phyloP scores from a whole-genome alignment of 164 flowering plant species.

The Saururus chinensis region DNA sequence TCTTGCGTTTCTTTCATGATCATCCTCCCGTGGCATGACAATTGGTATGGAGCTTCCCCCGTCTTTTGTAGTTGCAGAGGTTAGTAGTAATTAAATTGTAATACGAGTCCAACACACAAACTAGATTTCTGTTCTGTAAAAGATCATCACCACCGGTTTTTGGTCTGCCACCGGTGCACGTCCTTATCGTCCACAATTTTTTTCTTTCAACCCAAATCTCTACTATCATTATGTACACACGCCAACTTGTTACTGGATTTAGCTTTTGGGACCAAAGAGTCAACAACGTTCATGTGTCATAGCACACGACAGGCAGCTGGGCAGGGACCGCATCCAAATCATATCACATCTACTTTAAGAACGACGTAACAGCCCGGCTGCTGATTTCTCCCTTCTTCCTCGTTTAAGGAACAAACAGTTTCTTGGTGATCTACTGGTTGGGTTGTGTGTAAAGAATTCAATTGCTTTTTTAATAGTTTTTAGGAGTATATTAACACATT shows the following conservation, averaged over 20 bases:
- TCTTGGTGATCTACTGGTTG: background rate
- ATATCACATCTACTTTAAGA: no score
- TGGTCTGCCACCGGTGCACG: background rate
- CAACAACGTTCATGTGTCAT: background rate
- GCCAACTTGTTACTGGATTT: background rate
- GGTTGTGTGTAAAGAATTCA: background rate
- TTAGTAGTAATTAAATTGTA: background rate
- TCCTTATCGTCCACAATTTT: background rate
- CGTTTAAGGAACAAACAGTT: background rate
- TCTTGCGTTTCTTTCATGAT: no score
- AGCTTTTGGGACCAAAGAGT: background rate
- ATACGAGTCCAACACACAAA: background rate
- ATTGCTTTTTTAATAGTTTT: no score
- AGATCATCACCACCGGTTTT: background rate
- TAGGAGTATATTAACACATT: no score
- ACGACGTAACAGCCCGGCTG: background rate
- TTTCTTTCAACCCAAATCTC: background rate
- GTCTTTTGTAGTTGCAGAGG: background rate
- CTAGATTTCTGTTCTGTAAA: background rate
- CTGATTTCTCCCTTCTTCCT: background rate
- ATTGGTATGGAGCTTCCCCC: no score
- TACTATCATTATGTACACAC: background rate
- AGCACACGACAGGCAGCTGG: background rate
- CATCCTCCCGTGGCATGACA: no score
- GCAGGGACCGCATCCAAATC: background rate